A percentile compares a stretch with the other conserved stretches of the same genome.
Evolutionary conservation across 1,284 basidiomycete genomes (phyloP).

Genomic region (Schizophyllum commune): DNA sequence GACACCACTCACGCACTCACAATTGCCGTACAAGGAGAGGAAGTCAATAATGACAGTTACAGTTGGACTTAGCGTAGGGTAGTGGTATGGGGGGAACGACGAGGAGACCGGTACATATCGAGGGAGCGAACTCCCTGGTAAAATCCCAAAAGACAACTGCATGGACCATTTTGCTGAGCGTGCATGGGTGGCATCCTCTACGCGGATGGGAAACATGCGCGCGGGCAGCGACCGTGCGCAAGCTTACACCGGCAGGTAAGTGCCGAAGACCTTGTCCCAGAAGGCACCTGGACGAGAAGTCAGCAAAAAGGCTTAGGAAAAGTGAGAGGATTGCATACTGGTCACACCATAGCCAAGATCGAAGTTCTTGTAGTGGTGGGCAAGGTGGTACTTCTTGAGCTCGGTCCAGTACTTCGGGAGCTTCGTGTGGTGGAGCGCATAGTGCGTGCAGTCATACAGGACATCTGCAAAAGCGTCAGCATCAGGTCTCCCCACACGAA

Average conservation of each 20-base stretch:
- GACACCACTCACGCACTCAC: too few species aligned
- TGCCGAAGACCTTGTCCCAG: slow-evolving; percentile 93
- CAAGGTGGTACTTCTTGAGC: slow-evolving; percentile 97
- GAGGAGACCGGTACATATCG: too few species aligned
- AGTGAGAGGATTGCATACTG: slow-evolving; percentile 37
- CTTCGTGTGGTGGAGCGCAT: slow-evolving; percentile 79
- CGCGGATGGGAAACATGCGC: too few species aligned
- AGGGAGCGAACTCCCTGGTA: too few species aligned
- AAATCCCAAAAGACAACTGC: too few species aligned
- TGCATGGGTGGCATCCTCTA: too few species aligned
- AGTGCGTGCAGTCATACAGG: slow-evolving; percentile 85
- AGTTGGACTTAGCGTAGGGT: too few species aligned
- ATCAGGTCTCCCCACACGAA: not conserved
- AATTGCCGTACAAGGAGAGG: too few species aligned
- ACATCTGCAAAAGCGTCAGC: slow-evolving; percentile 45
- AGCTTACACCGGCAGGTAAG: slow-evolving; percentile 21
- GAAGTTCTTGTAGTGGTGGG: slow-evolving; percentile 99
- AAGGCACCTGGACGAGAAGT: slow-evolving; percentile 56
- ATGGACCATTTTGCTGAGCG: too few species aligned
- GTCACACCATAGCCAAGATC: slow-evolving; percentile 98
- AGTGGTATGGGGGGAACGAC: too few species aligned
- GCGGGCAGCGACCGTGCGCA: too few species aligned
- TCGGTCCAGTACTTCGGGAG: slow-evolving; percentile 84
- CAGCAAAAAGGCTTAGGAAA: slow-evolving; percentile 4
- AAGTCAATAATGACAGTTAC: too few species aligned